A percentile compares a stretch with the other conserved stretches of the same genome.
These are phyloP conservation scores for Nitzschia inconspicua DNA, from an alignment of 108 stramenopile species.

Conservation along the genomic window DNA sequence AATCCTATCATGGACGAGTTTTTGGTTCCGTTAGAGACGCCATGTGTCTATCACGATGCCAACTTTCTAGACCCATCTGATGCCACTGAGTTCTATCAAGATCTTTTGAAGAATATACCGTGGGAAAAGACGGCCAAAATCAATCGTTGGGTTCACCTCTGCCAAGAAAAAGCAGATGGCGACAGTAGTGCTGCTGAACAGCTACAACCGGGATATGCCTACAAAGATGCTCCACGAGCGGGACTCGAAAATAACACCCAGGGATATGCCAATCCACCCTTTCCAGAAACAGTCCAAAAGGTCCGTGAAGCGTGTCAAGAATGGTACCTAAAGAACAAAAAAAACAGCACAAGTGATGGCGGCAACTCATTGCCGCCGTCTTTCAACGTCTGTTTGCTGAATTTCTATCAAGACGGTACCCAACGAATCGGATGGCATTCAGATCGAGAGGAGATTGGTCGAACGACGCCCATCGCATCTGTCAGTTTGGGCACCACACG, in stretches of 20 bases:
- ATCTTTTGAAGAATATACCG: slow-evolving; percentile 41
- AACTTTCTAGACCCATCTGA: slow-evolving; percentile 33
- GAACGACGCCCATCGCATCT: slow-evolving; percentile 63
- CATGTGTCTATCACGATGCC: slow-evolving; percentile 64
- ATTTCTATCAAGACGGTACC: slow-evolving; percentile 60
- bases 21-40: slow-evolving; percentile 36
- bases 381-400: slow-evolving; percentile 72
- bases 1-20: slow-evolving; percentile 39
- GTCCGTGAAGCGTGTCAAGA: slow-evolving; percentile 39
- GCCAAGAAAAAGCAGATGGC: slow-evolving; percentile 12
- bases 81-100: slow-evolving; percentile 39
- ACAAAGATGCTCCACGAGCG: slow-evolving; percentile 4
- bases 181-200: not conserved
- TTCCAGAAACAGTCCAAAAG: slow-evolving; percentile 19
- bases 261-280: slow-evolving; percentile 2
- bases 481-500: slow-evolving; percentile 57
- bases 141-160: slow-evolving; percentile 66
- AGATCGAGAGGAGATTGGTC: slow-evolving; percentile 69
- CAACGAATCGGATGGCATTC: slow-evolving; percentile 76
- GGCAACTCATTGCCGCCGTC: not conserved
- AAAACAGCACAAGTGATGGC: slow-evolving; percentile 9
- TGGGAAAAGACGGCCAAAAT: slow-evolving; percentile 74
- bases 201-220: slow-evolving; percentile 45
- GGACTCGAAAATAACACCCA: not conserved
- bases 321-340: slow-evolving; percentile 51